Conservation (phyloP, 2,329 filamentous ascomycete species). For the Aspergillus sp. region DNA sequence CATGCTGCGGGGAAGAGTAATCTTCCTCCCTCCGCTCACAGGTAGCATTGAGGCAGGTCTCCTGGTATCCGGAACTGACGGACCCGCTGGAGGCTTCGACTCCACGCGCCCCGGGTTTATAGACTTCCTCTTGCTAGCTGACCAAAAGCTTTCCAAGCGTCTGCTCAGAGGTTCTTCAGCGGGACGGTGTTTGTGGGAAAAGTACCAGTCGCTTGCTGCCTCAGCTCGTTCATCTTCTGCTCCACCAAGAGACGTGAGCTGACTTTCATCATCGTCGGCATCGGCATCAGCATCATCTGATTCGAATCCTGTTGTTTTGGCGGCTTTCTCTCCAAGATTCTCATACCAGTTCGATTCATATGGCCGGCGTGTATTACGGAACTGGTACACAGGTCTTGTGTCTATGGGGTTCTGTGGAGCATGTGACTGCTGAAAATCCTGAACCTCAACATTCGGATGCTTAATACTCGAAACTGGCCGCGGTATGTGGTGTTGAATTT, state of each 20-base stretch:
- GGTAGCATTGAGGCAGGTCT: constrained; percentile 21
- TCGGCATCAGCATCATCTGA: constrained; percentile 28
- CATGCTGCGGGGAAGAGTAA: constrained; percentile 28
- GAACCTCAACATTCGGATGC: neutral
- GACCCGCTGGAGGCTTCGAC: constrained; percentile 9
- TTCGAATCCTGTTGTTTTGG: constrained; percentile 33
- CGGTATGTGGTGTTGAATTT: constrained; percentile 12
- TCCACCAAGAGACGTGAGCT: constrained; percentile 22
- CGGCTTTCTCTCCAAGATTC: constrained; percentile 27
- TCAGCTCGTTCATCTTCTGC: constrained; percentile 27
- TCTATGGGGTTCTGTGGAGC: constrained; percentile 4
- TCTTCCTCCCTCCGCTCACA: constrained; percentile 21
- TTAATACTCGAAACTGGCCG: too few relatives aligned
- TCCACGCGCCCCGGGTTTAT: constrained; percentile 14
- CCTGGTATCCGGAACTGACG: constrained; percentile 12
- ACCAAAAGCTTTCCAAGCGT: constrained; percentile 35
- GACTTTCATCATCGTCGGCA: constrained; percentile 23
- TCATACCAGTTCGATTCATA: constrained; percentile 28
- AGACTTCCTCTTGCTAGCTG: constrained; percentile 25
- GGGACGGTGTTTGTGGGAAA: constrained; percentile 20
- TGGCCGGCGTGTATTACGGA: constrained; percentile 19
- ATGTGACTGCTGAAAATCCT: neutral
- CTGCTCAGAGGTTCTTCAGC: constrained; percentile 31
- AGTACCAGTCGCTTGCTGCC: constrained; percentile 23
- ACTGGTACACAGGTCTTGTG: constrained; percentile 17